These are phyloP conservation scores for Monosporozyma servazzii DNA, from an alignment of 805 yeast species.

Conservation along the genomic window DNA sequence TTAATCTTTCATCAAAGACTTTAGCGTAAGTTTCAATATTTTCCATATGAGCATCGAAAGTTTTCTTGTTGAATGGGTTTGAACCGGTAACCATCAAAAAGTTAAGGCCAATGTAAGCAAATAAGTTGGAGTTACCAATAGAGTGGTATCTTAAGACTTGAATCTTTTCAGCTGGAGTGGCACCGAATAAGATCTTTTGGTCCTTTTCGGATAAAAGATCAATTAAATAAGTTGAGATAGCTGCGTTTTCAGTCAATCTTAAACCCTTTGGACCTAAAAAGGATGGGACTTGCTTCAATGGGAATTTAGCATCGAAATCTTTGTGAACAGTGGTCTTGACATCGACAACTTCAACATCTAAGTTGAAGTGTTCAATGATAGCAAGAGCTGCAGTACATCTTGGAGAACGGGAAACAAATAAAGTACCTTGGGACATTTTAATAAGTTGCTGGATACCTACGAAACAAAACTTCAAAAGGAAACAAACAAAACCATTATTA, in stretches of 20 bases:
- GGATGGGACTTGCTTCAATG: constrained; percentile 58
- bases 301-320: constrained; percentile 43
- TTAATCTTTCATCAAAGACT: constrained; percentile 48
- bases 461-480: not conserved
- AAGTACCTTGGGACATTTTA: constrained; percentile 61
- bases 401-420: constrained; percentile 34
- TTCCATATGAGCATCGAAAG: constrained; percentile 38
- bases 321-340: constrained; percentile 25
- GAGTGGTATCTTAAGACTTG: constrained; percentile 68
- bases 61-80: constrained; percentile 72
- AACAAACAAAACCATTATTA: not conserved
- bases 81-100: constrained; percentile 53
- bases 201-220: constrained; percentile 29
- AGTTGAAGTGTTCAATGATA: constrained; percentile 47
- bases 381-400: constrained; percentile 31
- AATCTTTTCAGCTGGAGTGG: constrained; percentile 50
- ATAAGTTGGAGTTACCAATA: constrained; percentile 58
- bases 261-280: constrained; percentile 66
- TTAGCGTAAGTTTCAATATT: constrained; percentile 33
- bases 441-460: constrained; percentile 1
- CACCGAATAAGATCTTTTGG: constrained; percentile 46
- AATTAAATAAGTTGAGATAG: constrained; percentile 25
- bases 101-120: constrained; percentile 37
- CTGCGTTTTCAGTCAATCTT: constrained; percentile 61
- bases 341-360: constrained; percentile 48